Evolutionary conservation across 106 monocot species (phyloP), one percentile per base, ranked within the genome.

Genomic region (Dioscorea dumetorum): DNA sequence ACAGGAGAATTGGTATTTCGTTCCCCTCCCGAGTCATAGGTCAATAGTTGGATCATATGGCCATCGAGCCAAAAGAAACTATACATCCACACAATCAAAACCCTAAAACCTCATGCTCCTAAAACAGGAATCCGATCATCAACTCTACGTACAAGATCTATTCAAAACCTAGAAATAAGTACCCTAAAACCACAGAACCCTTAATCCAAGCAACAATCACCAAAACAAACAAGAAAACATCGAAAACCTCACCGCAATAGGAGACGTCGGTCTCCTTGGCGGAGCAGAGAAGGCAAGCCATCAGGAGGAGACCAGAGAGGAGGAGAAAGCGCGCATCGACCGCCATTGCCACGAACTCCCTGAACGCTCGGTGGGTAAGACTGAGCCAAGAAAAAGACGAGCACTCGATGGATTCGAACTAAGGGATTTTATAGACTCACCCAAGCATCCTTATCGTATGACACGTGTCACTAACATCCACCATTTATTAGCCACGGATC

Each of bases 181-280:
- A 17, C 24, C 41, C 24, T 31, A 31, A 16, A 58, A 23, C 28
- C n/a, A 22, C 12, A 69, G 62, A 52, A 14, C 63, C 63, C 54
- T 19, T 15, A 15, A 54, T 19, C 54, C 54, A 56, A 20, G 57
- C 61, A 41, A 63, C 61, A 23, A 32, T 14, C 60, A 48, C 17
- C 14, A 18, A 57, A 64, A n/a, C n/a, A 19, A 22, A 24, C 48
- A 52, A 61, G 28, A 33, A 67, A 33, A 24, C 18, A 18, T 13
- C 33, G 35, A 57, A 24, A 0, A 49, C 49, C 73, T 79, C 58
- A 79, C 79, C 74, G 13, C 54, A 54, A 5, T 54, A 54, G 18
- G 15, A 16, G 12, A 54, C 54, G 0, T 54, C 19, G 4, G 54
- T 16, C 18, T 16, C 5, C 0, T 5, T 4, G 13, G 54, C 54